phyloP scores from a whole-genome alignment of 176 grass and related monocot species.

The Canna indica region DNA sequence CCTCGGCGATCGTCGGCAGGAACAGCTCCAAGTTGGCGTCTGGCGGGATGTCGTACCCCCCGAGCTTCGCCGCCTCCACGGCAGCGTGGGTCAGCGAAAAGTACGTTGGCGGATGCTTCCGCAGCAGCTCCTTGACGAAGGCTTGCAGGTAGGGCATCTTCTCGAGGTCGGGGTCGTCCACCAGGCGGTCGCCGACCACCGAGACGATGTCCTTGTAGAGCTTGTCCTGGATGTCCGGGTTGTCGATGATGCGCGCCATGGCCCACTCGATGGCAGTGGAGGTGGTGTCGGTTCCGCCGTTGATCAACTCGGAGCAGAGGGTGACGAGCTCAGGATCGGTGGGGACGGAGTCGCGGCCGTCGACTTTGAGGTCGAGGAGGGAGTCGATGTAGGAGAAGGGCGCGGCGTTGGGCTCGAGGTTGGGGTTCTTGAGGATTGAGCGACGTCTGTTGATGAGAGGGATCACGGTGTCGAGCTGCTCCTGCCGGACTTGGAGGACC shows the following conservation, averaged over 20 bases:
- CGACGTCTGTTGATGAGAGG: conserved; percentile 65
- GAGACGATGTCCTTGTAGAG: conserved; percentile 45
- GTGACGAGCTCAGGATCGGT: conserved; percentile 57
- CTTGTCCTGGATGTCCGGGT: conserved; percentile 48
- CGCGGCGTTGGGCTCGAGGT: conserved; percentile 30
- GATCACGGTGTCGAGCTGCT: conserved; percentile 55
- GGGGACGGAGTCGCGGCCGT: conserved; percentile 27
- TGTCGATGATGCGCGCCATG: conserved; percentile 71
- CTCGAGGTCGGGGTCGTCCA: conserved; percentile 66
- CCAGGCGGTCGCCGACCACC: conserved; percentile 36
- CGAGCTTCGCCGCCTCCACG: conserved; percentile 34
- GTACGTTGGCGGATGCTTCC: conserved; percentile 82
- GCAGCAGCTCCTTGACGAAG: conserved; percentile 92
- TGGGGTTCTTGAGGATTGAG: conserved; percentile 28
- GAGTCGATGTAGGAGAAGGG: conserved; percentile 94
- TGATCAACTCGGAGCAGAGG: conserved; percentile 71
- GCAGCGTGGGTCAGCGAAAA: conserved; percentile 80
- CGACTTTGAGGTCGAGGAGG: conserved; percentile 51
- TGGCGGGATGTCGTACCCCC: conserved; percentile 59
- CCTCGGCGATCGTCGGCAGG: conserved; percentile 58
- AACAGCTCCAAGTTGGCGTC: conserved; percentile 83
- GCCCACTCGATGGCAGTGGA: conserved; percentile 87
- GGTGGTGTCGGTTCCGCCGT: conserved; percentile 85
- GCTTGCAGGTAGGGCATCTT: conserved; percentile 77
- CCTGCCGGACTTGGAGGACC: conserved; percentile 41